Conservation (phyloP, 2,329 filamentous ascomycete genomes). For the Neofusicoccum parvum region DNA sequence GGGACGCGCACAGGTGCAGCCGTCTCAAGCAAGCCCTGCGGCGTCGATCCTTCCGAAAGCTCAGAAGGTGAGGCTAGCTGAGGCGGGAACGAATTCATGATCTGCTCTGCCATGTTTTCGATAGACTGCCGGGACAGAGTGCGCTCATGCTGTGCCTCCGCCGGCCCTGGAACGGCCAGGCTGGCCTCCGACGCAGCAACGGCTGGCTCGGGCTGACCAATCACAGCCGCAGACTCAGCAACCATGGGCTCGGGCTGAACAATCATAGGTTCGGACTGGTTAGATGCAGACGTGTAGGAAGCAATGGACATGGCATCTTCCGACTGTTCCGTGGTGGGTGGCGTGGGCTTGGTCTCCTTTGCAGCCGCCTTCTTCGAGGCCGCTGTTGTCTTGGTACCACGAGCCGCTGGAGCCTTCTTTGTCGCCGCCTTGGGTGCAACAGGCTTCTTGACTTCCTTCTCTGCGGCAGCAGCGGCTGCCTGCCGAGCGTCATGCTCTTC, state of each 20-base stretch:
- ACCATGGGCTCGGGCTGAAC: not conserved
- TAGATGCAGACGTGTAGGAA: conserved; percentile 6
- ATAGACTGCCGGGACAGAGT: conserved; percentile 12
- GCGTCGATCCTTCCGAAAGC: conserved; percentile 8
- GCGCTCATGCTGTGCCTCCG: not conserved
- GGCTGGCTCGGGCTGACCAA: not conserved
- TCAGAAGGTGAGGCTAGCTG: conserved; percentile 10
- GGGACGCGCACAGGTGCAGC: conserved; percentile 25
- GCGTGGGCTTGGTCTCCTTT: not conserved
- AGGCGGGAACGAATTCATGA: conserved; percentile 14
- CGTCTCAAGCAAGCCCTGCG: conserved; percentile 14
- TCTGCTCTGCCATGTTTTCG: conserved; percentile 18
- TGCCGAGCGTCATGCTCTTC: conserved; percentile 59
- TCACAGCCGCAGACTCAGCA: not conserved
- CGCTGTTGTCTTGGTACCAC: conserved; percentile 23
- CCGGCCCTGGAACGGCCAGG: not conserved
- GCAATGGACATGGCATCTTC: conserved; percentile 8
- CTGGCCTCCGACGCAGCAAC: not conserved
- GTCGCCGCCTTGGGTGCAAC: conserved; percentile 37
- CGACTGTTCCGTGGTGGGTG: not conserved
- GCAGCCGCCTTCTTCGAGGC: conserved; percentile 25
- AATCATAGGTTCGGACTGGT: not conserved
- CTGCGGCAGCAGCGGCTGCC: conserved; percentile 43
- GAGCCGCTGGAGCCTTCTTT: conserved; percentile 26
- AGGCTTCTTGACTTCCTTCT: conserved; percentile 36